Base-by-base conservation (phyloP, 2,329 filamentous ascomycete genomes). In the Trichoderma citrinoviride region DNA sequence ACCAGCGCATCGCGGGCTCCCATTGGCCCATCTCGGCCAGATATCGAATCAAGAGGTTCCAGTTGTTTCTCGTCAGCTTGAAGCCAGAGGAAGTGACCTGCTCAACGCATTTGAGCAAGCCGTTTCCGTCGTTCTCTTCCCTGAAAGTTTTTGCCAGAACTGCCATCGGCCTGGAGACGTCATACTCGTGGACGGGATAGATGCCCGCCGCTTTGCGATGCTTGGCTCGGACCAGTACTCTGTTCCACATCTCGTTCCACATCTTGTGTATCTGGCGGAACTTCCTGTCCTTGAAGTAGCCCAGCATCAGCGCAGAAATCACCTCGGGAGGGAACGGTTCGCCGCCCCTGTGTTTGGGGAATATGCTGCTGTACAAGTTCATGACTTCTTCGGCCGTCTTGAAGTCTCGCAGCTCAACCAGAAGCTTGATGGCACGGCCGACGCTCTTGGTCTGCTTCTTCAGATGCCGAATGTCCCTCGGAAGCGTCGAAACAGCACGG, bases 41-140 rank as follows among this genome's bases (percentile, higher is more conserved):
- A 57, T 83, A 77, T 70, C 90, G 86, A 63, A 97, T 83, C 68
- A 91, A 88, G 57, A 85, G 82, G 73, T 96, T 95, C 92, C 92
- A 96, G 70, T 91, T 93, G 70, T 83, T 84, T 73, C 85, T 88
- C 72, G 92, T 89, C 65, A 97, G 77, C 29, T 80, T 79, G 78
- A 94, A 97, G 12, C 93, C 94, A 46, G 83, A 81, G 1, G 75
- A 73, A 8, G 85, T 79, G 12, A 93, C 79, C n/a, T 83, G 76
- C 23, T 81, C 75, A 29, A 93, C 75, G 17, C 85, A 76, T 7
- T 77, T 66, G 5, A 80, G 73, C 14, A 91, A 78, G 21, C 80
- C 82, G 12, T 76, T 73, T 7, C 78, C 71, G 67, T 87, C 76
- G 7, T 74, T 69, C 64, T 76, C 72, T 14, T 76, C 75, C 17